Evolutionary conservation across 495 filamentous ascomycete genomes (phyloP).

Genomic region (Neurospora sp.): DNA sequence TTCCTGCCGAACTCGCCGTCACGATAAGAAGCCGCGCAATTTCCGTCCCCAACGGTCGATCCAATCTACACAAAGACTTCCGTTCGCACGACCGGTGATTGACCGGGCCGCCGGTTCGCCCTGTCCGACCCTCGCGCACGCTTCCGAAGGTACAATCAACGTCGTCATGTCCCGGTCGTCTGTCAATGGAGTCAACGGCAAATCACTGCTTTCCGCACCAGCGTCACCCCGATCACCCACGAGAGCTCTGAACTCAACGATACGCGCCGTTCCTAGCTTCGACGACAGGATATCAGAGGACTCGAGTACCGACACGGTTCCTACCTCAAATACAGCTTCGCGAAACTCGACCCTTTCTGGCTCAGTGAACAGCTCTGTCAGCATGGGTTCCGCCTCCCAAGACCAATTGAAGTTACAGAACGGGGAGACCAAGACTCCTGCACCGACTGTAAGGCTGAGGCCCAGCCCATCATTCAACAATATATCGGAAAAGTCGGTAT

Average conservation of each 20-base stretch:
- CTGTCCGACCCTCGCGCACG: slow-evolving; percentile 20
- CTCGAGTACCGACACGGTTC: slow-evolving; percentile 17
- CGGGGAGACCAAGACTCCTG: slow-evolving; percentile 2
- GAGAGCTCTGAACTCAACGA: slow-evolving; percentile 28
- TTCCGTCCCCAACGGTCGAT: background rate
- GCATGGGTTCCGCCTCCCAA: slow-evolving; percentile 27
- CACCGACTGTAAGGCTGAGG: slow-evolving; percentile 21
- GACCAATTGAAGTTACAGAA: slow-evolving; percentile 16
- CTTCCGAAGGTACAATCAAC: slow-evolving; percentile 26
- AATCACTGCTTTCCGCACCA: slow-evolving; percentile 7
- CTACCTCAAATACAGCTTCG: slow-evolving; percentile 23
- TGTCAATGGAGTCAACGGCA: slow-evolving; percentile 10
- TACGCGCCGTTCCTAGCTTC: slow-evolving; percentile 36
- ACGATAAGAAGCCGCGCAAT: background rate
- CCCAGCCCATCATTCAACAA: slow-evolving; percentile 11
- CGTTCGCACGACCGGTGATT: background rate
- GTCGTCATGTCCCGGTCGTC: slow-evolving; percentile 21
- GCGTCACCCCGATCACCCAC: background rate
- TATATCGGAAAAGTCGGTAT: slow-evolving; percentile 5
- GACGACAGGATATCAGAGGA: slow-evolving; percentile 25
- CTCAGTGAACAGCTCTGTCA: slow-evolving; percentile 36
- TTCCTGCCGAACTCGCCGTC: background rate
- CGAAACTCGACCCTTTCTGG: slow-evolving; percentile 38
- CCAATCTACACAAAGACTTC: background rate
- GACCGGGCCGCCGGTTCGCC: slow-evolving; percentile 3